Evolutionary conservation across 805 yeast genomes (phyloP).

Genomic region (Lachancea quebecensis): DNA sequence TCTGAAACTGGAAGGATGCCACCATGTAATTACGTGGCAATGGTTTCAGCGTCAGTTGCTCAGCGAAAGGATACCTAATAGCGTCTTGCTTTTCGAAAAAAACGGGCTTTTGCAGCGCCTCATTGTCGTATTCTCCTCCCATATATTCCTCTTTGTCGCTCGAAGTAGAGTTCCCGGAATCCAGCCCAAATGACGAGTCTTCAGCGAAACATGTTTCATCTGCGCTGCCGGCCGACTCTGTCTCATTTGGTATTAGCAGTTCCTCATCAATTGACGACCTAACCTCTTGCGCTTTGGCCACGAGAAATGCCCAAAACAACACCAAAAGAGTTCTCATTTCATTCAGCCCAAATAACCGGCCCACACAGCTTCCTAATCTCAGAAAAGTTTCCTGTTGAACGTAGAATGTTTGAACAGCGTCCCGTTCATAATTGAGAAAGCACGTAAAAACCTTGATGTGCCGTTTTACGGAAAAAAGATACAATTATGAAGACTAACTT

Average conservation of each 20-base stretch:
- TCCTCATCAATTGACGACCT: slow-evolving; percentile 4
- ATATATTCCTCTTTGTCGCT: not conserved
- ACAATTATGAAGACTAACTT: no score
- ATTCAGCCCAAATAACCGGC: not conserved
- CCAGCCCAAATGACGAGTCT: no score
- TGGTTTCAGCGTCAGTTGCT: slow-evolving; percentile 57
- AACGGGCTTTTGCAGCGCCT: not conserved
- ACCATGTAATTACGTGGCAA: slow-evolving; percentile 65
- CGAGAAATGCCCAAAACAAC: not conserved
- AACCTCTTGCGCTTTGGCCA: not conserved
- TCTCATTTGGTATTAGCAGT: slow-evolving; percentile 3
- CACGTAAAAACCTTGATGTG: no score
- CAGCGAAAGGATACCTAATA: slow-evolving; percentile 45
- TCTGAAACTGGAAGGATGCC: slow-evolving; percentile 63
- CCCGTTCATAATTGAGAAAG: no score
- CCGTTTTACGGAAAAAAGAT: no score
- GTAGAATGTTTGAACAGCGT: no score
- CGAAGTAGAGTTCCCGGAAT: not conserved
- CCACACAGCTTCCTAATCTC: no score
- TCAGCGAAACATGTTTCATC: not conserved
- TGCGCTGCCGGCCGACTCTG: slow-evolving; percentile 4
- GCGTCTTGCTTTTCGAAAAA: not conserved
- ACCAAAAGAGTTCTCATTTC: slow-evolving; percentile 2
- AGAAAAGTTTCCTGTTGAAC: no score
- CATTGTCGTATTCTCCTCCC: not conserved